Base-by-base conservation (phyloP, 2,329 filamentous ascomycete species). In the Chaetomiaceae sp. region DNA sequence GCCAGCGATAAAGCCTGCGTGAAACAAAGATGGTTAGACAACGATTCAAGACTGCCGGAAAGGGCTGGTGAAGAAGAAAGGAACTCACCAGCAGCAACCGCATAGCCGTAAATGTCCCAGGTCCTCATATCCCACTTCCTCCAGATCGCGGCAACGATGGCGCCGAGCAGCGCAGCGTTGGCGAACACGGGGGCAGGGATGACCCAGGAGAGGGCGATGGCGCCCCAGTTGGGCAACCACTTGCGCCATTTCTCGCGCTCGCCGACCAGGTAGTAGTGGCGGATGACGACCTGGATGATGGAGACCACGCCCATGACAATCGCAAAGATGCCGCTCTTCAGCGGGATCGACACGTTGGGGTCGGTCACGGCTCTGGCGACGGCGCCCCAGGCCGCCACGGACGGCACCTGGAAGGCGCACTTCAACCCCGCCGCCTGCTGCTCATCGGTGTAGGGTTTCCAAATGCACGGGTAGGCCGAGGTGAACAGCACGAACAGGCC, bases 401-500 rank as follows among this genome's bases (percentile, higher is more conserved):
- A 82, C 3, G 82, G 82, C 1, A 77, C 78, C 8, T 62, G 58
- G 66, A 86, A 86, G 26, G 75, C 65, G 60, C 82, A 86, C 11
- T 68, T 66, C 5, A 70, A 65, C 1, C 65, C 66, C 11, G 20
- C 39, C 3, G 8, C 32, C 20, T 11, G 14, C n/a, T 42, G 30
- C 18, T 30, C 33, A 9, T 30, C 24, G 38, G 39, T 26, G 14
- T 24, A 33, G 3, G 34, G 27, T 59, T 79, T 26, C 47, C 47
- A 73, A 54, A 86, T 81, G 60, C 83, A 86, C 1, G 81, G 82
- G 61, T 86, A 86, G 0, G 83, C 83, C 5, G 74, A 72, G 51
- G 78, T 74, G 68, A 85, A 85, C 36, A 85, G 74, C 27, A 84
- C 75, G 58, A 84, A 86, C 55, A 86, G 73, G 9, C 77, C 80